Percentiles rank a stretch among this genome's conserved stretches.
Evolutionary conservation across 805 yeast species (phyloP).

Genomic region (Kuraishia ogatae): DNA sequence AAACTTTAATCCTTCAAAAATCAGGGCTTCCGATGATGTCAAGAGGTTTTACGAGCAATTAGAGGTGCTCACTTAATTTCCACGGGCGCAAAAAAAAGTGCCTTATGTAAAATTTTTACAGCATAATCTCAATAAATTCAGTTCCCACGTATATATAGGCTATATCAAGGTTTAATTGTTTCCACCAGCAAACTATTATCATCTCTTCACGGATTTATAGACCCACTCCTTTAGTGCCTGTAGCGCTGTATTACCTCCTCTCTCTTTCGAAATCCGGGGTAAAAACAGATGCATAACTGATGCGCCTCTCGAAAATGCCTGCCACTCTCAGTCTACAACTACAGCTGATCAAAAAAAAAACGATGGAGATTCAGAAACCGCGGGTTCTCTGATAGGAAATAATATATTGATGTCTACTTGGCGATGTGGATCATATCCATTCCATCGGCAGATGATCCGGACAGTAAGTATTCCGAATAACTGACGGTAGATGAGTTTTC

Average conservation of each 20-base stretch:
- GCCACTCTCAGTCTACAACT: too few species aligned
- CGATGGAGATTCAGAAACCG: not conserved
- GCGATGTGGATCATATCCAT: not conserved
- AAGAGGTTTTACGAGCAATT: slow-evolving; percentile 48
- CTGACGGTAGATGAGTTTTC: not conserved
- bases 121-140: not conserved
- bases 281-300: not conserved
- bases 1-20: slow-evolving; percentile 52
- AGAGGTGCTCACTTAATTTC: slow-evolving; percentile 8
- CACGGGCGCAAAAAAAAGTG: not conserved
- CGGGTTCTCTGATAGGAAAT: not conserved
- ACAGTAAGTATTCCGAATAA: not conserved
- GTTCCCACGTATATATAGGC: too few species aligned
- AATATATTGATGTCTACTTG: not conserved
- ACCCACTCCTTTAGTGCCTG: too few species aligned
- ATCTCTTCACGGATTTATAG: too few species aligned
- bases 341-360: too few species aligned
- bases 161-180: too few species aligned
- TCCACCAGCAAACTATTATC: too few species aligned
- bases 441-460: not conserved
- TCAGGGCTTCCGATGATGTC: slow-evolving; percentile 54
- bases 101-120: not conserved
- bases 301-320: not conserved
- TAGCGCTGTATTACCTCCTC: too few species aligned
- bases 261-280: not conserved